These are phyloP conservation scores for Endoconidiophora polonica DNA, from an alignment of 2,329 filamentous ascomycete genomes.

Conservation along the genomic window DNA sequence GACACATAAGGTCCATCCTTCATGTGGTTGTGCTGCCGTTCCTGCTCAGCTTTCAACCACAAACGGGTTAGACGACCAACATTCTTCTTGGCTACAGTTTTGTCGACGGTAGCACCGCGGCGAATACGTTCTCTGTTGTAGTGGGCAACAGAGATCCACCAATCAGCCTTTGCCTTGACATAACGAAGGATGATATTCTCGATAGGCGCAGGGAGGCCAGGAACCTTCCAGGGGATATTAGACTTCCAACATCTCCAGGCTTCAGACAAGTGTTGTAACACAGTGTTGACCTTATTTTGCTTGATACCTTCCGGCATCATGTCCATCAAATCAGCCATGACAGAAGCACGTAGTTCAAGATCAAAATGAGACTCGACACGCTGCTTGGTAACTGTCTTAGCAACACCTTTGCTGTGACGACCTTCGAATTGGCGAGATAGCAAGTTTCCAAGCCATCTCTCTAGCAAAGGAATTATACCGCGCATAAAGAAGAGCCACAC, in stretches of 20 bases:
- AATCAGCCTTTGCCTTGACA: constrained; percentile 97
- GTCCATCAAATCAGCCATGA: constrained; percentile 98
- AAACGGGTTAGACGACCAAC: constrained; percentile 82
- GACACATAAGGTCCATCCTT: constrained; percentile 98
- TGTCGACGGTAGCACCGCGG: constrained; percentile 91
- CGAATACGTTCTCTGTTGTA: constrained; percentile 97
- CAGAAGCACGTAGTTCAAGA: constrained; percentile 86
- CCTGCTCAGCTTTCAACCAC: constrained; percentile 96
- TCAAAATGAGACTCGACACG: constrained; percentile 98
- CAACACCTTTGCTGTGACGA: constrained; percentile 94
- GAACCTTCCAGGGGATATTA: constrained; percentile 99
- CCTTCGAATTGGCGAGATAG: constrained; percentile 96
- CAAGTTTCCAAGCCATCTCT: constrained; percentile 93
- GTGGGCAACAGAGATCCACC: constrained; percentile 98
- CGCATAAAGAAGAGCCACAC: constrained; percentile 99
- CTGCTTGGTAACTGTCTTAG: constrained; percentile 98
- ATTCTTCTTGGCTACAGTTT: constrained; percentile 99
- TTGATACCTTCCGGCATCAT: constrained; percentile 99
- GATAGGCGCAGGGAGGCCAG: constrained; percentile 85
- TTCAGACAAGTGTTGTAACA: constrained; percentile 91
- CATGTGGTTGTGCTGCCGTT: constrained; percentile 97
- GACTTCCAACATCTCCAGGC: constrained; percentile 99
- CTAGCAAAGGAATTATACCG: constrained; percentile 88
- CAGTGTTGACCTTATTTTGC: constrained; percentile 97
- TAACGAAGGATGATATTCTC: constrained; percentile 98